phyloP scores from a whole-genome alignment of 257 asterid genomes.

The Paulownia fortunei region DNA sequence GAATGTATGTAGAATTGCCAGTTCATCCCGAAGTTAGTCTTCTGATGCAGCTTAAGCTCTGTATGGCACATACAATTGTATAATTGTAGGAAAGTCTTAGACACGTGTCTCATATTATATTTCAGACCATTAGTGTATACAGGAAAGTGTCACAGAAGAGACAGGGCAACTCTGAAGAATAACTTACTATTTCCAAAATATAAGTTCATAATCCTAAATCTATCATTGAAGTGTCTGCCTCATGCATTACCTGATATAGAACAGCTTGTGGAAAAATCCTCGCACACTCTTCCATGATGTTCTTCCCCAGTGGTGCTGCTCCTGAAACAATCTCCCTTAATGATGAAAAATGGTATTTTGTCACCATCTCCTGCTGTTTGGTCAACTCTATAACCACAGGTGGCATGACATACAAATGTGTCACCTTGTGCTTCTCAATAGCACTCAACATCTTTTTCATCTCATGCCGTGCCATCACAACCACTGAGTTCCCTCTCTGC shows the following conservation, averaged over 20 bases:
- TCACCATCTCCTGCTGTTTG: constrained; percentile 38
- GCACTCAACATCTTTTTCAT: constrained; percentile 38
- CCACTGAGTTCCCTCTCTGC: constrained; percentile 48
- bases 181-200: too few species aligned
- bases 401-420: constrained; percentile 40
- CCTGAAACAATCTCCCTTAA: constrained; percentile 46
- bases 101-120: too few species aligned
- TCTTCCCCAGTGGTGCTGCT: constrained; percentile 50
- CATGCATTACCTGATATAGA: constrained; percentile 32
- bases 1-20: too few species aligned
- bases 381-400: constrained; percentile 35
- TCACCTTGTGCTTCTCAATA: constrained; percentile 37
- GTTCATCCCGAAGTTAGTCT: too few species aligned
- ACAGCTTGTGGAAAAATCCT: constrained; percentile 37
- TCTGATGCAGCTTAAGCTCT: too few species aligned
- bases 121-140: too few species aligned
- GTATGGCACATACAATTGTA: too few species aligned
- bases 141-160: too few species aligned
- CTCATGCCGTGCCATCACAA: constrained; percentile 38
- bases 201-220: too few species aligned
- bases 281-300: constrained; percentile 39
- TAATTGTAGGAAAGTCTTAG: too few species aligned
- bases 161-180: too few species aligned
- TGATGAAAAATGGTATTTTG: constrained; percentile 35
- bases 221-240: too few species aligned